A percentile compares a stretch with the other conserved stretches of the same genome.
Conservation (phyloP, 2,329 filamentous ascomycete genomes). For the Phoma sp. region DNA sequence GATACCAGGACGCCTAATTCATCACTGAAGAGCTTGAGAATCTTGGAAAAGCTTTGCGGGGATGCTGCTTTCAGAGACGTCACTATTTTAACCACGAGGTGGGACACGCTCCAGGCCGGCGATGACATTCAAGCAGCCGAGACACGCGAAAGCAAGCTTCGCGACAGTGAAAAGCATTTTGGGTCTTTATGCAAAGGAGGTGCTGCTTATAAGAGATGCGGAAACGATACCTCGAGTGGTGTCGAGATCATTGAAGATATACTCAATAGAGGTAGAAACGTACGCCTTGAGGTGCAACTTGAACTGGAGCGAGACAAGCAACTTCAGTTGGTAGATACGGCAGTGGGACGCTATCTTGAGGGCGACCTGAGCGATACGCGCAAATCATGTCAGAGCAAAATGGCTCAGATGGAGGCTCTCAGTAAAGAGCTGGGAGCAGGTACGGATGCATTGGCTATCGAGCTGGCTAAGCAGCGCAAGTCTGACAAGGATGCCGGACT, state of each 20-base stretch:
- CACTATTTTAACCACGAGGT: slow-evolving; percentile 53
- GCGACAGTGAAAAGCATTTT: not conserved
- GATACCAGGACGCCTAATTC: slow-evolving; percentile 51
- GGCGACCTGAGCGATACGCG: not conserved
- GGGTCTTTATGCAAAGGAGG: not conserved
- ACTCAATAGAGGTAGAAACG: not conserved
- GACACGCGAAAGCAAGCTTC: not conserved
- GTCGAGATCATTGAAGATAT: not conserved
- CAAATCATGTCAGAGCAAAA: not conserved
- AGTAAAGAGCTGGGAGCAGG: not conserved
- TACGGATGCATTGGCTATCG: not conserved
- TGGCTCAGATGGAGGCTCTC: not conserved
- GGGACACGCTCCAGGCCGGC: slow-evolving; percentile 29
- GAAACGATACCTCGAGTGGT: not conserved
- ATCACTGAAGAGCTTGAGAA: slow-evolving; percentile 49
- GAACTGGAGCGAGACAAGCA: not conserved
- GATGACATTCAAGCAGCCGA: not conserved
- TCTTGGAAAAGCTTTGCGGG: slow-evolving; percentile 55
- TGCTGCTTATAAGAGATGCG: not conserved
- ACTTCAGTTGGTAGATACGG: not conserved
- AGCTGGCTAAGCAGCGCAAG: not conserved
- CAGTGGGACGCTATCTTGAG: not conserved
- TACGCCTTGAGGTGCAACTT: not conserved
- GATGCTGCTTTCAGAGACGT: slow-evolving; percentile 50
- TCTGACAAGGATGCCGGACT: not conserved